phyloP scores from a whole-genome alignment of 805 yeast species.

The Deakozyma indianensis region DNA sequence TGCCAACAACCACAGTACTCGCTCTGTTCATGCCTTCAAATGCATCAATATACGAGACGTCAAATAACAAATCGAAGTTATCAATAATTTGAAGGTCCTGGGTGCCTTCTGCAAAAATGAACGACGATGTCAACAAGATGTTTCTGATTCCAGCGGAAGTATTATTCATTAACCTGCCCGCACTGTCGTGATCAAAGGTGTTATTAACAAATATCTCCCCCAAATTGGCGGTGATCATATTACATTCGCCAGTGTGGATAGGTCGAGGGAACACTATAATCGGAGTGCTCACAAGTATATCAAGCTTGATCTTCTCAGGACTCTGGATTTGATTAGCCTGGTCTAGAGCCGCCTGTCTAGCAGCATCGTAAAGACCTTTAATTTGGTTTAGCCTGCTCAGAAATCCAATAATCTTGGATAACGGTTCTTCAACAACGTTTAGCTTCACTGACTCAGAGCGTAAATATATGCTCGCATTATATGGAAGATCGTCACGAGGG shows the following conservation, averaged over 20 bases:
- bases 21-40: constrained; percentile 27
- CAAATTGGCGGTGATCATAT: constrained; percentile 52
- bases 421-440: constrained; percentile 70
- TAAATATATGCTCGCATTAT: constrained; percentile 43
- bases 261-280: constrained; percentile 62
- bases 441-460: constrained; percentile 63
- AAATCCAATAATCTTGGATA: constrained; percentile 50
- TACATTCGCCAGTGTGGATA: constrained; percentile 30
- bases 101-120: not conserved
- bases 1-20: constrained; percentile 36
- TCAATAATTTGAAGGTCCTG: constrained; percentile 26
- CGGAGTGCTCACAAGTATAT: constrained; percentile 67
- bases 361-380: constrained; percentile 81
- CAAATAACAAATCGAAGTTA: constrained; percentile 45
- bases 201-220: constrained; percentile 74
- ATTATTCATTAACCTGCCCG: constrained; percentile 25
- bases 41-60: constrained; percentile 40
- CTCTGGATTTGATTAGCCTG: constrained; percentile 55
- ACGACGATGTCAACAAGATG: constrained; percentile 45
- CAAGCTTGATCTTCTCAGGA: constrained; percentile 52
- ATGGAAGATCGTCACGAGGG: constrained; percentile 28
- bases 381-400: constrained; percentile 63
- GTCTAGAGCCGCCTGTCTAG: constrained; percentile 76
- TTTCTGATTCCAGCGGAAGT: constrained; percentile 60
- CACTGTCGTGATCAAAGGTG: constrained; percentile 27